Evolutionary conservation across 108 stramenopile genomes (phyloP), one percentile per base, ranked within the genome.

Genomic region (Aurantiochytrium sp.): DNA sequence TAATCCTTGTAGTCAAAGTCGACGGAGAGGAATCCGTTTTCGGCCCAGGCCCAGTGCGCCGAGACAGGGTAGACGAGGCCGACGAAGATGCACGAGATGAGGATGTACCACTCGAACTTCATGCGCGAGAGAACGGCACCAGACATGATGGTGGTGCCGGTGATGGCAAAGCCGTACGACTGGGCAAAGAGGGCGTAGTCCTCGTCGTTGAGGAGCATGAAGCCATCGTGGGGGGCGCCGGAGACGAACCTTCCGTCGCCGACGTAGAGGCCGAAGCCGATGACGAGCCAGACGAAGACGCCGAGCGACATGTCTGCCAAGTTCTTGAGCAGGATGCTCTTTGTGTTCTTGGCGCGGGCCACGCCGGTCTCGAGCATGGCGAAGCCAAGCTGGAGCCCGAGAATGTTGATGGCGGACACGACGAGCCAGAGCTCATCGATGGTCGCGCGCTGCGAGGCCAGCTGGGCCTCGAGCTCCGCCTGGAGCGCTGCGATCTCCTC

Each of bases 141-240:
- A 16, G 88, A 89, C 51, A 91, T 90, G 58, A 91, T 91, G 19
- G 91, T 91, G 18, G 91, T 83, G 58, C 89, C 87, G 57, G 91
- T 91, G 21, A 91, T 91, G 10, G 91, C 91, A 59, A 91, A 91
- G 21, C 90, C 91, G 87, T 87, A 91, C 89, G 90, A 90, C 89
- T 91, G 91, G 5, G 90, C 58, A 89, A 91, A 91, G 29, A 43
- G 23, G 14, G 91, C 91, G 76, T 83, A 91, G 49, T 83, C 94
- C n/a, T 59, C n/a, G 45, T 83, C 76, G 51, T 83, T 45, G 6
- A 43, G 76, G 12, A 83, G 25, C 76, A 47, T 60, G 44, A 89
- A 58, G 6, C 88, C 90, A 47, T 88, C 58, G 14, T 89, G 87
- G 25, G 90, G 89, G 53, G 89, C 29, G 64, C 90, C 90, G 6